Conservation (phyloP, 768 basidiomycete genomes). For the Kwoniella sp. region DNA sequence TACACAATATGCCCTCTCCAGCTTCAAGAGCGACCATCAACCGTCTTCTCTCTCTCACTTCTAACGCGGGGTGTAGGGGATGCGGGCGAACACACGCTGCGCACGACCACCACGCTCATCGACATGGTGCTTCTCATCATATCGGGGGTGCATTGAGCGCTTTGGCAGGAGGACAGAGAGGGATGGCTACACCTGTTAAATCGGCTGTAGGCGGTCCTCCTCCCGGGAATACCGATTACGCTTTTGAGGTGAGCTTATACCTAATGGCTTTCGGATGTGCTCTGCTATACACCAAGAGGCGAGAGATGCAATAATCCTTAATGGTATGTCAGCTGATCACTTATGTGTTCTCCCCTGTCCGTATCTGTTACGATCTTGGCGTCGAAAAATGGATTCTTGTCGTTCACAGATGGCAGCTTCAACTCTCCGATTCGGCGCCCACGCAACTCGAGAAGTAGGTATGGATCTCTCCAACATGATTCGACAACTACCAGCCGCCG, state of each 20-base stretch:
- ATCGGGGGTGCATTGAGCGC: neutral
- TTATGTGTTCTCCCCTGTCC: no score
- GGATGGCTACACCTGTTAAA: conserved; percentile 49
- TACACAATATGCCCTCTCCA: conserved; percentile 22
- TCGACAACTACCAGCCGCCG: conserved; percentile 37
- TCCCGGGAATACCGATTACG: conserved; percentile 50
- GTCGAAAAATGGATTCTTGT: no score
- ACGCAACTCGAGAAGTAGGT: conserved; percentile 52
- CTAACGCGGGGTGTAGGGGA: conserved; percentile 47
- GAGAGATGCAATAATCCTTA: no score
- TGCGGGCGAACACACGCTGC: conserved; percentile 47
- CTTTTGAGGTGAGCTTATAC: conserved; percentile 50
- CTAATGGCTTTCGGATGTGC: neutral
- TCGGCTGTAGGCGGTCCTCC: conserved; percentile 28
- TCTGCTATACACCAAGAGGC: no score
- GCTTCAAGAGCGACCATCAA: conserved; percentile 43
- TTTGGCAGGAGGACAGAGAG: conserved; percentile 14
- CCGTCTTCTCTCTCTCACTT: conserved; percentile 39
- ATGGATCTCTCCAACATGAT: conserved; percentile 50
- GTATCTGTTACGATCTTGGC: no score
- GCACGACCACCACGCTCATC: conserved; percentile 31
- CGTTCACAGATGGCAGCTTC: conserved; percentile 48
- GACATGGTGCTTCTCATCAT: conserved; percentile 8
- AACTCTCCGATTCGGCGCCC: conserved; percentile 52
- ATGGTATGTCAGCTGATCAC: no score